phyloP scores from a whole-genome alignment of 495 filamentous ascomycete genomes.

The Aspergillus biplanus region DNA sequence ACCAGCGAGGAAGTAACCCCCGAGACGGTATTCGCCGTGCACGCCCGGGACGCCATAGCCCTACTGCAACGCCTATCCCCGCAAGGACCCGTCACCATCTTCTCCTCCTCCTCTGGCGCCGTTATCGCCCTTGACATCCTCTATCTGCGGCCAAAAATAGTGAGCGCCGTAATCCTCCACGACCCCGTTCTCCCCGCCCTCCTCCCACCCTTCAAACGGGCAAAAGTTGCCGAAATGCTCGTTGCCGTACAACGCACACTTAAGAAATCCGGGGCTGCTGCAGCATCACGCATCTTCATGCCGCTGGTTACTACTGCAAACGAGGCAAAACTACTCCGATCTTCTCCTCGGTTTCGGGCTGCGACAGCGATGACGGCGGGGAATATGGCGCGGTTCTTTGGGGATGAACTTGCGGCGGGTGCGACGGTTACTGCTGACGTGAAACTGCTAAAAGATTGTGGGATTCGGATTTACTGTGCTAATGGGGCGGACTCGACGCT shows the following conservation, averaged over 20 bases:
- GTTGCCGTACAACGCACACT: background rate
- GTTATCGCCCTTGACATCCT: conserved; percentile 1
- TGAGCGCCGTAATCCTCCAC: background rate
- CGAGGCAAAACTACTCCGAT: background rate
- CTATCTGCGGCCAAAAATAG: background rate
- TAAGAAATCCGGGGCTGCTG: background rate
- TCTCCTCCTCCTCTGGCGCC: conserved; percentile 1
- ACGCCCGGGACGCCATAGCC: background rate
- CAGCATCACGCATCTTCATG: conserved; percentile 1
- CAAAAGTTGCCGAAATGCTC: background rate
- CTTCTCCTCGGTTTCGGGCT: background rate
- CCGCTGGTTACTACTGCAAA: background rate
- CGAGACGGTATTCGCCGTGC: background rate
- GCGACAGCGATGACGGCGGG: background rate
- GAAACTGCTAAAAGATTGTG: background rate
- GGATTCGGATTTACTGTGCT: background rate
- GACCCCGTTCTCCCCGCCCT: background rate
- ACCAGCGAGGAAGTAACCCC: background rate
- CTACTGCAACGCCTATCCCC: background rate
- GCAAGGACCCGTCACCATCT: background rate
- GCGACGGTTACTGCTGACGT: background rate
- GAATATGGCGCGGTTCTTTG: conserved; percentile 4
- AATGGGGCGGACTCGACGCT: conserved; percentile 3
- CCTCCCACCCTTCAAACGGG: background rate
- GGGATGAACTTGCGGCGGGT: background rate